Evolutionary conservation across 345 rosid species (phyloP), one percentile per base, ranked within the genome.

Genomic region (Hirschfeldia incana): DNA sequence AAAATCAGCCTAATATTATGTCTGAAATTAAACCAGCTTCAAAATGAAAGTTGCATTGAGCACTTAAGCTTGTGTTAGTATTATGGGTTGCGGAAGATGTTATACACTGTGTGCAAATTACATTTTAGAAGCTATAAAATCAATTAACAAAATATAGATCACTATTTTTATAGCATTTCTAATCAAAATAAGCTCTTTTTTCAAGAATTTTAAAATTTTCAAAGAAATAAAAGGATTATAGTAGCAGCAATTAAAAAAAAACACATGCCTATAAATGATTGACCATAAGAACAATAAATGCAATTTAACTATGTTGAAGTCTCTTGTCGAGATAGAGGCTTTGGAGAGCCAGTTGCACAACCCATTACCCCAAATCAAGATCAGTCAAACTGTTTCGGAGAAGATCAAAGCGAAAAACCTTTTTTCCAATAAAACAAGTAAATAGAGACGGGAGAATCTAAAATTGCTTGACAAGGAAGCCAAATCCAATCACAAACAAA

Each of bases 321-420:
- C 81, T 71, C 76, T 36, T 4, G 66, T 0, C 12, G 11, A 55
- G 3, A 1, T 0, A 71, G 76, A 78, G 72, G 12, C 66, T 70
- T 77, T 4, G 1, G 8, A 64, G 55, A 78, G 60, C 49, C 66
- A 64, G 53, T 64, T 29, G 59, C 42, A 36, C 10, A 36, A 36
- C 3, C 42, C 42, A 36, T 8, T 29, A 2, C 42, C 42, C 42
- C 42, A 2, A 28, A 64, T 64, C 71, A 37, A 77, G n/a, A 70
- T 64, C 49, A 55, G 76, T 64, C 49, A 29, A 29, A 29, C 3
- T 29, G 32, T 29, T 2, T 29, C 32, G 32, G 32, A 29, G 80
- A 70, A 63, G 59, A 77, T 70, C 70, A 77, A 77, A n/a, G 57
- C 80, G 12, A 44, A 42, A 0, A 59, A 58, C 26, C 4, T 30